A percentile compares a stretch with the other conserved stretches of the same genome.
Conservation (phyloP, 176 grass and related monocot genomes). For the Otatea glauca region DNA sequence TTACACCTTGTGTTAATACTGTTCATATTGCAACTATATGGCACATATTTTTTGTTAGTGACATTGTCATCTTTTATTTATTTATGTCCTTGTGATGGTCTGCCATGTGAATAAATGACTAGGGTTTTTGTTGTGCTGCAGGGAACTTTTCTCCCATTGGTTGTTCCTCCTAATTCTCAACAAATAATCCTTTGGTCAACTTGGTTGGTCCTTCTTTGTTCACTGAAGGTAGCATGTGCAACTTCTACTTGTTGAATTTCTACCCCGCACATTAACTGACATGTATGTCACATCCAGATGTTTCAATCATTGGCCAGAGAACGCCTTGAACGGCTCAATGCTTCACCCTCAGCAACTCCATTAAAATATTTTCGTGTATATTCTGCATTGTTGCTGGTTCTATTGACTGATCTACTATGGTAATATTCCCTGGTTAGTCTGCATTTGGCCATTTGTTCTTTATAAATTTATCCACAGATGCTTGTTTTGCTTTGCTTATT, state of each 20-base stretch:
- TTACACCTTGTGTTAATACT: neutral
- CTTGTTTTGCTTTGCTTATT: neutral
- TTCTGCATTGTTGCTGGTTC: conserved; percentile 82
- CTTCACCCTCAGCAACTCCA: conserved; percentile 78
- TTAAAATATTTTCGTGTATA: conserved; percentile 89
- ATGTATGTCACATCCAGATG: conserved; percentile 68
- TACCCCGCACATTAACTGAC: conserved; percentile 51
- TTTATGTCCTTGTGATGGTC: conserved; percentile 28
- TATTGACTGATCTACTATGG: conserved; percentile 85
- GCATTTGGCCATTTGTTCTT: conserved; percentile 32
- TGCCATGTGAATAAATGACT: conserved; percentile 28
- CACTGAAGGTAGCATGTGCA: conserved; percentile 78
- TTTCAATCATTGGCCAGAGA: conserved; percentile 94
- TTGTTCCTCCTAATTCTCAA: conserved; percentile 81
- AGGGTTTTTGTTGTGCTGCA: conserved; percentile 42
- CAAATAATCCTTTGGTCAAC: conserved; percentile 84
- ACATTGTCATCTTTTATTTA: conserved; percentile 26
- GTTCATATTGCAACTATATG: neutral
- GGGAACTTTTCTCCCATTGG: conserved; percentile 92
- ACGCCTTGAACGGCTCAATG: conserved; percentile 85
- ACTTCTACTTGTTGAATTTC: conserved; percentile 42
- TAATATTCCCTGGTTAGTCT: conserved; percentile 68
- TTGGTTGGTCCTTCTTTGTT: conserved; percentile 87
- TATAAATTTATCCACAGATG: conserved; percentile 3
- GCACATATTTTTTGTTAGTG: neutral